These are phyloP conservation scores for Daedaleopsis nitida DNA, from an alignment of 768 basidiomycete genomes.

Conservation along the genomic window DNA sequence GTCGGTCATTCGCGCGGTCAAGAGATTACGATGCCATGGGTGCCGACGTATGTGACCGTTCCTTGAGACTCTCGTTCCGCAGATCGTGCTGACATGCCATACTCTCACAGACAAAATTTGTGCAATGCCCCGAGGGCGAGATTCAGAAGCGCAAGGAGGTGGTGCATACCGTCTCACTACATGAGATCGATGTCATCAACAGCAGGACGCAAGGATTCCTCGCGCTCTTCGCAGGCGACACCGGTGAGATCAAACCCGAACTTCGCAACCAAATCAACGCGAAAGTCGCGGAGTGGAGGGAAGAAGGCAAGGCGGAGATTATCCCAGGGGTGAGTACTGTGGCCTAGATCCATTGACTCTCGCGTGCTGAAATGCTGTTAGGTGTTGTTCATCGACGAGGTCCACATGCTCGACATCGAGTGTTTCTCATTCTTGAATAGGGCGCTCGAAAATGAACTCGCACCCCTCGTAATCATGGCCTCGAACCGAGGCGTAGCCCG, in stretches of 20 bases:
- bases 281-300: constrained; percentile 96
- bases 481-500: constrained; percentile 94
- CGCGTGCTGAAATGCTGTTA: constrained; percentile 29
- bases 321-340: constrained; percentile 80
- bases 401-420: constrained; percentile 99
- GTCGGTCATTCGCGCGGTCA: constrained; percentile 94
- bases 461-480: constrained; percentile 97
- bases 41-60: constrained; percentile 68
- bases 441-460: constrained; percentile 89
- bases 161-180: constrained; percentile 94
- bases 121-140: constrained; percentile 97
- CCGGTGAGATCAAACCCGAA: constrained; percentile 98
- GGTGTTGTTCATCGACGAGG: constrained; percentile 99
- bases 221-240: constrained; percentile 92
- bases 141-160: constrained; percentile 98
- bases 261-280: constrained; percentile 94
- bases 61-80: background rate
- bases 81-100: constrained; percentile 3
- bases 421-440: constrained; percentile 99
- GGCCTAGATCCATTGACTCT: too few relatives aligned
- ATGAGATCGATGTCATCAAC: constrained; percentile 99
- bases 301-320: constrained; percentile 98
- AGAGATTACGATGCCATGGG: constrained; percentile 99
- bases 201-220: constrained; percentile 98
- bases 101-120: constrained; percentile 84